phyloP scores from a whole-genome alignment of 306 rosid genomes.

The Rosa chinensis region DNA sequence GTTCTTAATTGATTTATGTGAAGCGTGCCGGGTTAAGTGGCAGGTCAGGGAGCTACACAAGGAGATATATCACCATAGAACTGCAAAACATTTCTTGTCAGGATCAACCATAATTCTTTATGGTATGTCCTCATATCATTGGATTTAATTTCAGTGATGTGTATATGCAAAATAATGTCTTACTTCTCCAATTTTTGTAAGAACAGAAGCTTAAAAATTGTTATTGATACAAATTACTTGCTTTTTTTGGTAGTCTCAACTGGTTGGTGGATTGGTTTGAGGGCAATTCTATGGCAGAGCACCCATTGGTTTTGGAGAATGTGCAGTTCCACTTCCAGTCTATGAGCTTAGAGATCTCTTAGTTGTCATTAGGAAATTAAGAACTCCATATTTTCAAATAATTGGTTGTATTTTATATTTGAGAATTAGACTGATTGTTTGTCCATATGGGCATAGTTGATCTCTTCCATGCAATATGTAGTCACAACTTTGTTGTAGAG shows the following conservation, averaged over 20 bases:
- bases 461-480: not conserved
- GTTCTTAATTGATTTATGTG: slow-evolving; percentile 38
- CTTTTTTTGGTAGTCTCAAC: slow-evolving; percentile 42
- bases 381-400: slow-evolving; percentile 26
- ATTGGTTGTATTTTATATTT: slow-evolving; percentile 24
- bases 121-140: slow-evolving; percentile 45
- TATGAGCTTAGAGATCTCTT: slow-evolving; percentile 24
- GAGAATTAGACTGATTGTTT: slow-evolving; percentile 7
- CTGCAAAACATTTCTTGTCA: slow-evolving; percentile 29
- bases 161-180: slow-evolving; percentile 16
- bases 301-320: slow-evolving; percentile 30
- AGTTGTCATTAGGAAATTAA: slow-evolving; percentile 27
- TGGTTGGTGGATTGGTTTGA: slow-evolving; percentile 35
- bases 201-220: slow-evolving; percentile 25
- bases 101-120: slow-evolving; percentile 32
- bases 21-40: slow-evolving; percentile 51
- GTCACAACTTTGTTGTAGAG: not conserved
- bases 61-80: slow-evolving; percentile 44
- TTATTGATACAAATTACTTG: slow-evolving; percentile 36
- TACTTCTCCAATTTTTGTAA: slow-evolving; percentile 23
- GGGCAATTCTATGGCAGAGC: slow-evolving; percentile 32
- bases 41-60: slow-evolving; percentile 57
- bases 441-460: not conserved
- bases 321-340: slow-evolving; percentile 33
- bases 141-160: slow-evolving; percentile 32